A percentile compares a stretch with the other conserved stretches of the same genome.
phyloP scores from a whole-genome alignment of 2,329 filamentous ascomycete species.

The Neoscytalidium dimidiatum region DNA sequence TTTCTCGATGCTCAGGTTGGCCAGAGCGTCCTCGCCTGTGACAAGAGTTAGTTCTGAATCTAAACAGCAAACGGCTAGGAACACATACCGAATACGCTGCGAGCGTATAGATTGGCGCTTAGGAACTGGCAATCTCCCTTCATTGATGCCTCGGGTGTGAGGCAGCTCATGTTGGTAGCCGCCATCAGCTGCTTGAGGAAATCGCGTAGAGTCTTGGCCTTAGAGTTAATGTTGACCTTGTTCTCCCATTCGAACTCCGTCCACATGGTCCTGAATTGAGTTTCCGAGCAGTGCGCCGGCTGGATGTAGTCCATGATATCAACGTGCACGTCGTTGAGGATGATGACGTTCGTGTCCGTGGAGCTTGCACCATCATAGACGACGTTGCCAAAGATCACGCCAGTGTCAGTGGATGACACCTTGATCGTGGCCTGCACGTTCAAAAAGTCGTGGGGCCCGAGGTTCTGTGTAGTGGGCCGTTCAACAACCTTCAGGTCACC shows the following conservation, averaged over 20 bases:
- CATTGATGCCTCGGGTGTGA: slow-evolving; percentile 93
- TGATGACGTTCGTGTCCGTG: slow-evolving; percentile 94
- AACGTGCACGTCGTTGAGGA: slow-evolving; percentile 95
- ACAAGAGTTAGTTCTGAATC: not conserved
- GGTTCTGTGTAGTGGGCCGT: slow-evolving; percentile 91
- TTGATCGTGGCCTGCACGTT: slow-evolving; percentile 99
- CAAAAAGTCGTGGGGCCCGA: slow-evolving; percentile 93
- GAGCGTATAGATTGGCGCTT: slow-evolving; percentile 93
- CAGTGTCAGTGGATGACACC: slow-evolving; percentile 94
- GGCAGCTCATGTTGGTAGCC: slow-evolving; percentile 96
- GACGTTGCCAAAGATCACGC: slow-evolving; percentile 98
- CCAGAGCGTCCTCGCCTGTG: slow-evolving; percentile 93
- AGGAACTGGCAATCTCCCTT: slow-evolving; percentile 98
- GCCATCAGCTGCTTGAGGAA: slow-evolving; percentile 96
- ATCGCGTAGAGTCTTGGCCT: slow-evolving; percentile 85
- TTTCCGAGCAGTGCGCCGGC: slow-evolving; percentile 93
- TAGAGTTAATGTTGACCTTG: slow-evolving; percentile 99
- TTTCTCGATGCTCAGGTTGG: slow-evolving; percentile 97
- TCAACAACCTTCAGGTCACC: slow-evolving; percentile 98
- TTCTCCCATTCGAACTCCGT: slow-evolving; percentile 99
- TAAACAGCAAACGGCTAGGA: not conserved
- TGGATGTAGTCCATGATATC: slow-evolving; percentile 99
- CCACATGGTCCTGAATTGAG: slow-evolving; percentile 99
- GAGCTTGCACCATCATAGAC: slow-evolving; percentile 93
- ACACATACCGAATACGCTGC: slow-evolving; percentile 95